phyloP scores from a whole-genome alignment of 148 eudicot genomes.

The Polygonum aviculare region DNA sequence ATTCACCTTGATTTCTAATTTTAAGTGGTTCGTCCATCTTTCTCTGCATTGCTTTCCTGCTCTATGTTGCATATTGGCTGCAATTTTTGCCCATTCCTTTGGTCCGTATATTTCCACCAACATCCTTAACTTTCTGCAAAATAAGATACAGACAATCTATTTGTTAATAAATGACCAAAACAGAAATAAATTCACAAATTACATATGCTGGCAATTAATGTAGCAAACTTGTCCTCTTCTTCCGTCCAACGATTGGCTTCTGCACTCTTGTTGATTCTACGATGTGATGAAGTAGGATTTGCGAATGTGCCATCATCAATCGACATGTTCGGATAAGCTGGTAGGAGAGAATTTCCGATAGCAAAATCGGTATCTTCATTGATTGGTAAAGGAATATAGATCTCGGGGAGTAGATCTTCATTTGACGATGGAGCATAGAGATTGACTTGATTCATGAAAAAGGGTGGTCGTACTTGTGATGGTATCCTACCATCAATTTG shows the following conservation, averaged over 20 bases:
- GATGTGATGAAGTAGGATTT: background rate
- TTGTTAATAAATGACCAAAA: background rate
- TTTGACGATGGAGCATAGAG: background rate
- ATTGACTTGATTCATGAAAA: background rate
- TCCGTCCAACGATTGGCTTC: background rate
- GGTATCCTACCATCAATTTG: background rate
- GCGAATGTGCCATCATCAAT: background rate
- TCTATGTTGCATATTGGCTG: background rate
- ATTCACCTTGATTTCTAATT: background rate
- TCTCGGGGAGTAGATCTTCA: background rate
- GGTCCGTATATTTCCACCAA: background rate
- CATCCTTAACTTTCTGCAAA: background rate
- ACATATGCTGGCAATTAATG: too few species aligned
- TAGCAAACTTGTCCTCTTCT: background rate
- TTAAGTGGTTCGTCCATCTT: background rate
- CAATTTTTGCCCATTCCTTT: background rate
- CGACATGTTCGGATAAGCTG: background rate
- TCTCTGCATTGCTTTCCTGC: background rate
- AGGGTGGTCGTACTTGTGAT: background rate
- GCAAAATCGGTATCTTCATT: background rate
- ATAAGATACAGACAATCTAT: background rate
- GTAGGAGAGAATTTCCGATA: background rate
- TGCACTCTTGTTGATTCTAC: background rate
- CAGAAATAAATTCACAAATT: background rate
- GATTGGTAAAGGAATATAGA: too few species aligned